phyloP scores from a whole-genome alignment of 768 basidiomycete genomes.

The Astraeus odoratus region DNA sequence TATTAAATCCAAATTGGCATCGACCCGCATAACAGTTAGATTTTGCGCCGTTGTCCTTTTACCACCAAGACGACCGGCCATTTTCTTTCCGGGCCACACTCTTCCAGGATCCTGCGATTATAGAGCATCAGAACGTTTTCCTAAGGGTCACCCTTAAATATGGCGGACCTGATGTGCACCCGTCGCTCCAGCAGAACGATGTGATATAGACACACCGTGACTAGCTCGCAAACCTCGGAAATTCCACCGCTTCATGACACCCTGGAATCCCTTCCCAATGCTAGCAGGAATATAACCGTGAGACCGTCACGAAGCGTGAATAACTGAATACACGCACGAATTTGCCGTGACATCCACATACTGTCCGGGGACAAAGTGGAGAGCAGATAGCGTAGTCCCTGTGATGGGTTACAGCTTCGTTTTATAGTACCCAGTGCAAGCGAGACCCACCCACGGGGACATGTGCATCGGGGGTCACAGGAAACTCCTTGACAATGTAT shows the following conservation, averaged over 20 bases:
- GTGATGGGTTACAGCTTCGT: slow-evolving; percentile 1
- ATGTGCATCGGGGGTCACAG: slow-evolving; percentile 83
- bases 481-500: slow-evolving; percentile 80
- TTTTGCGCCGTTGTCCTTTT: slow-evolving; percentile 81
- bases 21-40: slow-evolving; percentile 82
- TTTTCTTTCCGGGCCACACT: slow-evolving; percentile 96
- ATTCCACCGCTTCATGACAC: slow-evolving; percentile 94
- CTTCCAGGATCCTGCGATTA: slow-evolving; percentile 81
- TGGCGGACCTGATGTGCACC: slow-evolving; percentile 84
- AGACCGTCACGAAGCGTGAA: background rate
- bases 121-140: slow-evolving; percentile 1
- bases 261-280: slow-evolving; percentile 95
- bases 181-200: slow-evolving; percentile 88
- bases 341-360: slow-evolving; percentile 87
- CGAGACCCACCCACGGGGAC: slow-evolving; percentile 70
- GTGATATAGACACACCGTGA: slow-evolving; percentile 94
- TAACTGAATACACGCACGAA: slow-evolving; percentile 56
- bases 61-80: slow-evolving; percentile 92
- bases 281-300: slow-evolving; percentile 35
- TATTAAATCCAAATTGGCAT: slow-evolving; percentile 78
- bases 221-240: slow-evolving; percentile 88
- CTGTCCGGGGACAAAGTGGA: slow-evolving; percentile 97
- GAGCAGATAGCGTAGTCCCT: slow-evolving; percentile 87
- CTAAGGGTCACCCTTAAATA: background rate
- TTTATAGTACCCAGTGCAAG: background rate